Percentiles rank a stretch among this genome's conserved stretches.
Evolutionary conservation across 148 eudicot species (phyloP).

Genomic region (Rhododendron henanense): DNA sequence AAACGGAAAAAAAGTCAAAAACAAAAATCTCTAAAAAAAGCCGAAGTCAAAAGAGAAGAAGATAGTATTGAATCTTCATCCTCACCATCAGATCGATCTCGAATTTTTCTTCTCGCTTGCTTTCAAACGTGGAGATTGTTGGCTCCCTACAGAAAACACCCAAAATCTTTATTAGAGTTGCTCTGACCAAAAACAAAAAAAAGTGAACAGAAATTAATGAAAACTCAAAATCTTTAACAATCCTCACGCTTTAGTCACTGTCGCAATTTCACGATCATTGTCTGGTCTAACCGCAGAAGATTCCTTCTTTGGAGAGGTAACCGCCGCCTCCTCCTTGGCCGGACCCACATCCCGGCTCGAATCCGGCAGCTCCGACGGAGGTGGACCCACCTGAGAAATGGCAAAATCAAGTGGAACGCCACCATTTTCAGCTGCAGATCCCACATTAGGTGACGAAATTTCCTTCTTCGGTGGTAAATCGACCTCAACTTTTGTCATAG

Average conservation of each 20-base stretch:
- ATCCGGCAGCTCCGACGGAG: slow-evolving; percentile 2
- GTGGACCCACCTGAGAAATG: slow-evolving; percentile 11
- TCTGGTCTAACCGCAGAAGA: slow-evolving; percentile 24
- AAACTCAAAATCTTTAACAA: slow-evolving; percentile 16
- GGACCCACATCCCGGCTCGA: slow-evolving; percentile 24
- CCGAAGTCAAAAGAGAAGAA: background rate
- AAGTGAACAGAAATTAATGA: background rate
- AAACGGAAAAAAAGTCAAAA: background rate
- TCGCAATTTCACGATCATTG: slow-evolving; percentile 38
- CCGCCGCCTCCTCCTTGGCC: slow-evolving; percentile 50
- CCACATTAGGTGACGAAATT: slow-evolving; percentile 24
- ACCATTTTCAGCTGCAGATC: slow-evolving; percentile 35
- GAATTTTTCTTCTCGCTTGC: slow-evolving; percentile 57
- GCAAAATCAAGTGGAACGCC: slow-evolving; percentile 18
- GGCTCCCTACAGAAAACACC: slow-evolving; percentile 30
- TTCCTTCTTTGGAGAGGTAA: slow-evolving; percentile 41
- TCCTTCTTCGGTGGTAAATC: slow-evolving; percentile 39
- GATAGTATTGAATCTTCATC: slow-evolving; percentile 6
- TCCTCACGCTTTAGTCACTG: slow-evolving; percentile 53
- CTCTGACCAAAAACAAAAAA: background rate
- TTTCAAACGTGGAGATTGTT: slow-evolving; percentile 30
- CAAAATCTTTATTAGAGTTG: background rate
- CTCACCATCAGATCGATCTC: slow-evolving; percentile 97
- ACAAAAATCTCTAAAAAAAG: background rate
- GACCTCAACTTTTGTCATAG: slow-evolving; percentile 26